Evolutionary conservation across 1,284 basidiomycete species (phyloP), one percentile per base, ranked within the genome.

Genomic region (Cystobasidium pallidum): DNA sequence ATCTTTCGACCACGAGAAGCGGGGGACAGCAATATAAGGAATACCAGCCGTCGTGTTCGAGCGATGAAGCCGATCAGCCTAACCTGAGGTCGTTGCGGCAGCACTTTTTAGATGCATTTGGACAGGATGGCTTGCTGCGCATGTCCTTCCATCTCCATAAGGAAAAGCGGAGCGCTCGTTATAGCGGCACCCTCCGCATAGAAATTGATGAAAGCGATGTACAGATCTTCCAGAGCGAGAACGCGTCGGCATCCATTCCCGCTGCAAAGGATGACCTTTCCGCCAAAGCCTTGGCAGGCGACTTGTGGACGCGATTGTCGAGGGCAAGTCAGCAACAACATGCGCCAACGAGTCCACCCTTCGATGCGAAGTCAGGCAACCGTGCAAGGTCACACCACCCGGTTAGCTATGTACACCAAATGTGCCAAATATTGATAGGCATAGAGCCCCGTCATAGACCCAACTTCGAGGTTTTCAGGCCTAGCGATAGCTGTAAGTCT

Each of bases 361-460:
- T 32, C 11, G 19, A 19, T 6, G 3, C 32, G 7, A 32, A 43
- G 19, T 10, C 39, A 1, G 17, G 21, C 26, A 7, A 19, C 3
- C 13, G 32, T 26, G 36, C n/a, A 11, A 28, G n/a, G 21, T 8
- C 34, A 19, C 51, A 39, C 30, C 68, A 71, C 11, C 59, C 68
- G 8, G 68, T 71, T 41, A 71, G 68, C 51, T 64, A 64, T 51
- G 58, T 71, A 4, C 61, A 71, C n/a, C 68, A 71, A 32, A 52
- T 64, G 24, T 71, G 68, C 39, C 68, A 71, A 30, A 24, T 55
- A 21, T 28, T 71, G 21, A 15, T 71, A 11, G 68, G 61, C 17
- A 26, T 34, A 7, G 59, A 71, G 30, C 45, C 45, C 21, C 15
- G 30, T 4, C 39, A 70, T 11, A 36, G 43, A 28, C 49, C 68